A percentile compares a stretch with the other conserved stretches of the same genome.
Evolutionary conservation across 495 filamentous ascomycete genomes (phyloP).

Genomic region (Annulohypoxylon stygium): DNA sequence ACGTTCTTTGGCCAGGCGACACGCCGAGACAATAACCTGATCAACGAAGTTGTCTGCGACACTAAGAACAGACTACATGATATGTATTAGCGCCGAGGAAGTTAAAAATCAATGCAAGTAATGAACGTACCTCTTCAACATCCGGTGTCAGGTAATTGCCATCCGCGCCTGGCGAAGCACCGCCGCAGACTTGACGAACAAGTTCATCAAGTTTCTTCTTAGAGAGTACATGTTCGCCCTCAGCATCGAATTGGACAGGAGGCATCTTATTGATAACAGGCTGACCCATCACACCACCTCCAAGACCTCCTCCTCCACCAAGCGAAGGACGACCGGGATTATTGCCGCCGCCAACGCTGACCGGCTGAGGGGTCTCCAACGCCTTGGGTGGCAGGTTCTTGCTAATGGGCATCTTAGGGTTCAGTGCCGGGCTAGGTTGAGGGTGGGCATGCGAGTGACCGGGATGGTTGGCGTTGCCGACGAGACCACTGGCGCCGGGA

Average conservation of each 20-base stretch:
- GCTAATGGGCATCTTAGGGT: conserved; percentile 78
- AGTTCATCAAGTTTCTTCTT: conserved; percentile 98
- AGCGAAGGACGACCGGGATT: conserved; percentile 78
- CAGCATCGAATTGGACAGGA: conserved; percentile 84
- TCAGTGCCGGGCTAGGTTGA: conserved; percentile 58
- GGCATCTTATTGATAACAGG: conserved; percentile 86
- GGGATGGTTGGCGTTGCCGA: conserved; percentile 53
- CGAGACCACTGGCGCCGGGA: conserved; percentile 47
- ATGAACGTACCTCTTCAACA: conserved; percentile 85
- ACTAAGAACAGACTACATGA: conserved; percentile 78
- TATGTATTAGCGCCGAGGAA: conserved; percentile 33
- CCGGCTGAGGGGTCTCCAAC: conserved; percentile 75
- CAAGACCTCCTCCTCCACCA: conserved; percentile 76
- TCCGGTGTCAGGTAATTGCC: conserved; percentile 82
- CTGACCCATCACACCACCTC: conserved; percentile 84
- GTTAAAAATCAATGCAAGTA: background rate
- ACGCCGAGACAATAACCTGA: conserved; percentile 85
- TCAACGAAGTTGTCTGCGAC: conserved; percentile 97
- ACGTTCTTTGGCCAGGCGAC: conserved; percentile 91
- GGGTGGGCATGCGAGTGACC: conserved; percentile 71
- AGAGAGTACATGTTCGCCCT: conserved; percentile 87
- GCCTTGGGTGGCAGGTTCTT: conserved; percentile 76
- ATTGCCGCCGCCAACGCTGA: conserved; percentile 68
- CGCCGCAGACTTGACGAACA: conserved; percentile 91
- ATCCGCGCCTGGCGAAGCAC: conserved; percentile 75